These are phyloP conservation scores for Ophiocordyceps australis DNA, from an alignment of 2,329 filamentous ascomycete genomes.

Conservation along the genomic window DNA sequence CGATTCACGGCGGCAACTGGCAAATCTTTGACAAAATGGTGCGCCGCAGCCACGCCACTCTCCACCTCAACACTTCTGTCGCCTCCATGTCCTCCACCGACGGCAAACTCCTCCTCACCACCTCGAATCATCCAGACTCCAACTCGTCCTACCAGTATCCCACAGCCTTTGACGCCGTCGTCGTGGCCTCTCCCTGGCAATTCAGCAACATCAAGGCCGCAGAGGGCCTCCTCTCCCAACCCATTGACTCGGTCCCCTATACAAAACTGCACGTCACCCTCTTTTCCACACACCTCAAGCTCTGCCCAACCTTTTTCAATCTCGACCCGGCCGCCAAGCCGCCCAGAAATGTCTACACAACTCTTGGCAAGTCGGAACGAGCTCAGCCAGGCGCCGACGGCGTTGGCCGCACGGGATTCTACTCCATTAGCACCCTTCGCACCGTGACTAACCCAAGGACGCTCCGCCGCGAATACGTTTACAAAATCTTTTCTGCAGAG, in stretches of 20 bases:
- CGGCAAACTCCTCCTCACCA: slow-evolving; percentile 22
- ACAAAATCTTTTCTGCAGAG: slow-evolving; percentile 47
- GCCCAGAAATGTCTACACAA: slow-evolving; percentile 69
- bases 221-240: slow-evolving; percentile 46
- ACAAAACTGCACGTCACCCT: slow-evolving; percentile 77
- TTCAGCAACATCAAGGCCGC: slow-evolving; percentile 51
- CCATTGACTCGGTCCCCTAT: slow-evolving; percentile 69
- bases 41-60: slow-evolving; percentile 36
- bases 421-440: slow-evolving; percentile 62
- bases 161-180: slow-evolving; percentile 55
- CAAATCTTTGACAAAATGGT: slow-evolving; percentile 80
- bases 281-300: slow-evolving; percentile 57
- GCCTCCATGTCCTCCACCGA: slow-evolving; percentile 33
- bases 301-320: slow-evolving; percentile 58
- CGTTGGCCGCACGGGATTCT: slow-evolving; percentile 63
- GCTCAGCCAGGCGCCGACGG: slow-evolving; percentile 30
- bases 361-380: slow-evolving; percentile 44
- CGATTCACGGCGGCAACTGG: slow-evolving; percentile 80
- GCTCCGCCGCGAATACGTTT: slow-evolving; percentile 33
- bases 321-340: slow-evolving; percentile 36
- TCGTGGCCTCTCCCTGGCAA: slow-evolving; percentile 73
- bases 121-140: slow-evolving; percentile 6
- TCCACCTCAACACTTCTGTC: slow-evolving; percentile 52
- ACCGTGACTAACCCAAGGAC: slow-evolving; percentile 42
- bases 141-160: slow-evolving; percentile 19